A percentile compares a stretch with the other conserved stretches of the same genome.
These are phyloP conservation scores for Musa acuminata DNA, from an alignment of 176 grass and related monocot genomes.

Conservation along the genomic window DNA sequence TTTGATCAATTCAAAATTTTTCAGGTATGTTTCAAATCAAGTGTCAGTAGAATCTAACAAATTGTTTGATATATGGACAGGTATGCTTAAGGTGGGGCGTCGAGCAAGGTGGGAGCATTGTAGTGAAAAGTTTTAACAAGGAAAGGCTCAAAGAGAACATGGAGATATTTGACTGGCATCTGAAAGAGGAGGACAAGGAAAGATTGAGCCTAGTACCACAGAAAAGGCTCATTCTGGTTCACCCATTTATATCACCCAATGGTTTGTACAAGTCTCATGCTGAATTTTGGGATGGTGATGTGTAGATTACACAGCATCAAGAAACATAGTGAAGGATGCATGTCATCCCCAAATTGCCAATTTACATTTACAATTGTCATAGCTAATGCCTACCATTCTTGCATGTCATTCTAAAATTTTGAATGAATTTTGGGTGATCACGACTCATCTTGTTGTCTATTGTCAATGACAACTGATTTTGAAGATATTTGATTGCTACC, in stretches of 20 bases:
- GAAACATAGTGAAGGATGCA: no score
- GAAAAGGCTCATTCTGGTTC: neutral
- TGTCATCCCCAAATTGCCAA: no score
- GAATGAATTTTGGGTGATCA: no score
- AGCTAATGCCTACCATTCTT: no score
- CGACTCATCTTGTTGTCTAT: no score
- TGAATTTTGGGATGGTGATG: slow-evolving; percentile 11
- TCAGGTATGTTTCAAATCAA: no score
- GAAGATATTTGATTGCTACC: no score
- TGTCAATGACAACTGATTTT: no score
- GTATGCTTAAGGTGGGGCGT: slow-evolving; percentile 13
- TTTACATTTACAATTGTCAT: no score
- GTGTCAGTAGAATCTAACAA: no score
- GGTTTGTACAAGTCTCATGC: neutral
- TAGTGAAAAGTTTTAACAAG: slow-evolving; percentile 3
- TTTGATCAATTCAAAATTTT: no score
- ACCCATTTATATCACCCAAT: neutral
- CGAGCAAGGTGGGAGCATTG: neutral
- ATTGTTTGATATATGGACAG: neutral
- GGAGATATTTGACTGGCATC: slow-evolving; percentile 11
- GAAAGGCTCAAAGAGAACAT: slow-evolving; percentile 14
- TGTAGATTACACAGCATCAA: neutral
- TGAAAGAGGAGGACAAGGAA: neutral
- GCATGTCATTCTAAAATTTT: no score
- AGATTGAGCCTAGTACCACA: neutral